phyloP scores from a whole-genome alignment of 805 yeast genomes.

The Yarrowia phangngaensis region DNA sequence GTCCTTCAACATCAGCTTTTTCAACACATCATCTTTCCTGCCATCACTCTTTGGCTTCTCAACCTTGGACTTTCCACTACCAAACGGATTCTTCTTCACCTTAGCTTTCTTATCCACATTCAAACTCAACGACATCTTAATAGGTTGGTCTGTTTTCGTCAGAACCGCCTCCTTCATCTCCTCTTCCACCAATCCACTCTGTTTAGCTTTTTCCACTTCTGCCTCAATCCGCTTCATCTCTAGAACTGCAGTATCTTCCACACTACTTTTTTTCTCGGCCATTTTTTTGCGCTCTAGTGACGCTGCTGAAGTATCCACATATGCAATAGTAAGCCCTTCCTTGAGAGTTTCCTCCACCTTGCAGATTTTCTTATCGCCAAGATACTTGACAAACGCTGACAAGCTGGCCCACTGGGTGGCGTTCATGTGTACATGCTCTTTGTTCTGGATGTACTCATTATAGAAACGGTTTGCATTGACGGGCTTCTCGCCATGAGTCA shows the following conservation, averaged over 20 bases:
- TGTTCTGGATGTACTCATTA: slow-evolving; percentile 81
- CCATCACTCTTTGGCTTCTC: slow-evolving; percentile 1
- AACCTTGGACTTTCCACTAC: slow-evolving; percentile 4
- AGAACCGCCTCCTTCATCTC: slow-evolving; percentile 6
- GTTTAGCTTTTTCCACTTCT: slow-evolving; percentile 2
- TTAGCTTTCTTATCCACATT: background rate
- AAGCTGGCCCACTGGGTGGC: slow-evolving; percentile 77
- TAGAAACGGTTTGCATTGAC: slow-evolving; percentile 81
- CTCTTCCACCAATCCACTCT: background rate
- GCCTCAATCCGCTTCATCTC: slow-evolving; percentile 15
- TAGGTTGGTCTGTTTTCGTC: slow-evolving; percentile 10
- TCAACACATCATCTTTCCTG: slow-evolving; percentile 5
- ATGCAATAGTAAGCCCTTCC: slow-evolving; percentile 48
- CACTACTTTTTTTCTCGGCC: slow-evolving; percentile 4
- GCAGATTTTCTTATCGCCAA: slow-evolving; percentile 57
- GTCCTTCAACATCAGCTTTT: slow-evolving; percentile 10
- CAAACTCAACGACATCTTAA: slow-evolving; percentile 8
- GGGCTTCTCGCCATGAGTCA: slow-evolving; percentile 75
- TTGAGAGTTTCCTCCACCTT: slow-evolving; percentile 45
- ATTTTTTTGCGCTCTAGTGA: slow-evolving; percentile 44
- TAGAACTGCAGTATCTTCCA: slow-evolving; percentile 1
- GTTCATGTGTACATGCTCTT: slow-evolving; percentile 84
- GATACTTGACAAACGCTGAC: slow-evolving; percentile 59
- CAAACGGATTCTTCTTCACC: slow-evolving; percentile 20
- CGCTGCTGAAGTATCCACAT: slow-evolving; percentile 53